Percentiles rank a stretch among this genome's conserved stretches.
Conservation (phyloP, 176 grass and related monocot genomes). For the Raddia guianensis region DNA sequence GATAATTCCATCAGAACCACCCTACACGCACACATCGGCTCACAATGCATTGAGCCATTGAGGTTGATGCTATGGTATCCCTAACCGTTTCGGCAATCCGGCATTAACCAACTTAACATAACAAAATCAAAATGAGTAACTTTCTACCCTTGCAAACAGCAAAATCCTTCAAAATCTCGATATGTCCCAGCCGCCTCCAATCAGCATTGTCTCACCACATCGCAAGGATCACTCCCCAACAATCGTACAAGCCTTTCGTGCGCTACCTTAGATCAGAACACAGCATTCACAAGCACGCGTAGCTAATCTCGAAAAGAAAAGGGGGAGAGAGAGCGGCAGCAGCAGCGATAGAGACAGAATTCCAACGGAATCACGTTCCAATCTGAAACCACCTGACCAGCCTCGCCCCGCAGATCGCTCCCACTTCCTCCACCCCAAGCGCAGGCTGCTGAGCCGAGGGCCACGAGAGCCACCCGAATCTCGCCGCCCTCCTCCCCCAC, state of each 20-base stretch:
- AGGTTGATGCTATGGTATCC: not conserved
- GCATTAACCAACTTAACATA: slow-evolving; percentile 14
- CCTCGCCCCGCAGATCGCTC: slow-evolving; percentile 22
- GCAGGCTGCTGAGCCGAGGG: not conserved
- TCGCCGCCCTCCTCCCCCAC: not conserved
- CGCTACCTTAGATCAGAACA: slow-evolving; percentile 14
- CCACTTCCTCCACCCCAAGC: not conserved
- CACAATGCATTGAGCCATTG: not conserved
- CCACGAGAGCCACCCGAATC: slow-evolving; percentile 5
- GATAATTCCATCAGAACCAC: not conserved
- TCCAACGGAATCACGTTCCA: slow-evolving; percentile 2
- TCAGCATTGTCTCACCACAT: not conserved
- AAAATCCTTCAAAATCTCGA: slow-evolving; percentile 3
- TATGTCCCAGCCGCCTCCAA: not conserved
- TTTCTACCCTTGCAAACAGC: not conserved
- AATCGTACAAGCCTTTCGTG: not conserved
- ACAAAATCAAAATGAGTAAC: not conserved
- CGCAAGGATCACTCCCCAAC: not conserved
- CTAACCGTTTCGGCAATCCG: not conserved
- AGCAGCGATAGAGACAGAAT: not conserved
- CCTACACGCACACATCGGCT: not conserved
- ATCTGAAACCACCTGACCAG: too few relatives aligned
- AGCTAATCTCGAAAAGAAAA: not conserved
- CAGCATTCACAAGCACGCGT: not conserved
- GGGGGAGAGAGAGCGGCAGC: not conserved